Conservation (phyloP, 2,329 filamentous ascomycete genomes). For the Ophiostoma ips region DNA sequence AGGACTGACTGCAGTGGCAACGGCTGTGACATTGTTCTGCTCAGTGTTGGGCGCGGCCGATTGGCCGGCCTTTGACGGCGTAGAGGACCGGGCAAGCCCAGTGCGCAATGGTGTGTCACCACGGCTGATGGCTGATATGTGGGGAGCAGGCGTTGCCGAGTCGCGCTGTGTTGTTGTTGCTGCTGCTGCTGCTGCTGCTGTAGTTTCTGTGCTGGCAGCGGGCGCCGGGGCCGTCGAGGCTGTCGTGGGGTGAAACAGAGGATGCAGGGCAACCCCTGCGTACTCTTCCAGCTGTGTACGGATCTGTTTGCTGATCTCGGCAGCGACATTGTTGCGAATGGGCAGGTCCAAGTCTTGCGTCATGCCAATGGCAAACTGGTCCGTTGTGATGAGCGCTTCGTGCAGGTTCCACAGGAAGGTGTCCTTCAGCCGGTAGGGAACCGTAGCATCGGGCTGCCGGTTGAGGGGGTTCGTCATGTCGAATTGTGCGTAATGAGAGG, state of each 20-base stretch:
- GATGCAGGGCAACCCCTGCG: slow-evolving; percentile 83
- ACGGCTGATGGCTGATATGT: neutral
- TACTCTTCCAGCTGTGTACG: slow-evolving; percentile 93
- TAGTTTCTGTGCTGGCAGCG: too few relatives aligned
- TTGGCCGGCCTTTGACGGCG: neutral
- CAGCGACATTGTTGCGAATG: slow-evolving; percentile 52
- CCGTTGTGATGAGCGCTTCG: slow-evolving; percentile 83
- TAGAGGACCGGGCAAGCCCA: neutral
- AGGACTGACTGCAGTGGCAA: slow-evolving; percentile 47
- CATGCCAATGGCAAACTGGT: slow-evolving; percentile 83
- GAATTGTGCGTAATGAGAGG: slow-evolving; percentile 46
- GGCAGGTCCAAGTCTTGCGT: slow-evolving; percentile 91
- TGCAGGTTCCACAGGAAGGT: slow-evolving; percentile 98
- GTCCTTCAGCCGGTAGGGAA: slow-evolving; percentile 80
- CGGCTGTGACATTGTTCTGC: slow-evolving; percentile 46
- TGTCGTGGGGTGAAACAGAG: slow-evolving; percentile 58
- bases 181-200: neutral
- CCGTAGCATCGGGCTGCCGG: slow-evolving; percentile 61
- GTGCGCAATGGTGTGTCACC: slow-evolving; percentile 34
- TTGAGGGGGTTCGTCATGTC: slow-evolving; percentile 69
- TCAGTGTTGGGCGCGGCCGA: neutral
- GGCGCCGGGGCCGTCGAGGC: neutral
- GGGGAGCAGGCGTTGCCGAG: neutral
- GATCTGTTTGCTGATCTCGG: slow-evolving; percentile 85
- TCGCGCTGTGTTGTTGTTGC: neutral